Evolutionary conservation across 2,329 filamentous ascomycete species (phyloP), one percentile per base, ranked within the genome.

Genomic region (Teratosphaeria epicoccoides): DNA sequence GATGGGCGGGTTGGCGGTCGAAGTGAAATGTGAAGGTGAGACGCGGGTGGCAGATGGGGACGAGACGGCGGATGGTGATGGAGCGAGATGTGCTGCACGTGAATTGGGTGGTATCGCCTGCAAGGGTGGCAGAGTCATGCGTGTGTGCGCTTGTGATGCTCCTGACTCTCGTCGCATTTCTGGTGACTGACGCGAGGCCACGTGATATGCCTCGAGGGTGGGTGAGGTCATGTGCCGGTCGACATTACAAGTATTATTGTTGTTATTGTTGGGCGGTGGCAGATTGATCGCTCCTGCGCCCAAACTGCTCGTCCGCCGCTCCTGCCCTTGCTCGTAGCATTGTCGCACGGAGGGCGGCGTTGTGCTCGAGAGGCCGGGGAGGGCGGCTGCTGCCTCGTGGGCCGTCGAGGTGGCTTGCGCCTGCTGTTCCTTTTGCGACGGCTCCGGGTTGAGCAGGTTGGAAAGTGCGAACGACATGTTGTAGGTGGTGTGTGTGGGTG

Each of bases 161-260:
- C 71, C 56, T 61, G 71, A 65, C 10, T 54, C 24, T n/a, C 62
- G 55, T 49, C 66, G 65, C 57, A 71, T 68, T 53, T 74, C 70
- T 40, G 73, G 72, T 46, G 72, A 74, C 29, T 37, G 14, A 33
- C 65, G 65, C 37, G 71, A 72, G 44, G 67, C 66, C 55, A 74
- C 68, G 55, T 73, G 72, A 58, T 74, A 75, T 46, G 73, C 72
- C 23, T 74, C 70, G 44, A 75, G 67, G 2, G 72, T 71, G 4
- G 73, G 72, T 24, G 72, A 75, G 61, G 64, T 63, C 57, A 61
- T 61, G 53, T 62, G 69, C 23, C 67, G 63, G 24, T 63, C 61
- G 47, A 49, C 43, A 12, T 55, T n/a, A n/a, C n/a, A n/a, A n/a
- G n/a, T n/a, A n/a, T 59, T 9, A 68, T 62, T 24, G 62, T 52